These are phyloP conservation scores for Teratosphaeria zuluensis DNA, from an alignment of 2,329 filamentous ascomycete species.

Conservation along the genomic window DNA sequence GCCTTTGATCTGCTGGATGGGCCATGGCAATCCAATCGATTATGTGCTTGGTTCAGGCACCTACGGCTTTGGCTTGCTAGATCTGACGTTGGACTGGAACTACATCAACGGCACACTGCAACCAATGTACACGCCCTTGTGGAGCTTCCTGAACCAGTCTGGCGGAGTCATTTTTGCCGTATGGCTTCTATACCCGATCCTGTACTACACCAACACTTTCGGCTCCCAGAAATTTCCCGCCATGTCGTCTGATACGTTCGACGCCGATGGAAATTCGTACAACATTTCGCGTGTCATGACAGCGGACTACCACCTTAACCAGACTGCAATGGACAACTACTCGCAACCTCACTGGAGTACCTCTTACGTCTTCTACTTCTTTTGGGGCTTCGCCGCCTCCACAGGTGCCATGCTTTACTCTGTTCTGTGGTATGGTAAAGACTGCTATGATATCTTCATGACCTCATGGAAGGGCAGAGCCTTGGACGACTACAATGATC, in stretches of 20 bases:
- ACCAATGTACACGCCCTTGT: conserved; percentile 9
- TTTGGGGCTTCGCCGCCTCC: conserved; percentile 27
- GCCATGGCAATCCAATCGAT: conserved; percentile 24
- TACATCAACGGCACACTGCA: conserved; percentile 6
- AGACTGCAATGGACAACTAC: conserved; percentile 15
- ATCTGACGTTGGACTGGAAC: conserved; percentile 23
- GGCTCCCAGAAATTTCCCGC: conserved; percentile 57
- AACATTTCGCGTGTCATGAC: conserved; percentile 73
- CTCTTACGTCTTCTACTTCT: conserved; percentile 26
- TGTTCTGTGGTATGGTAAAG: conserved; percentile 21
- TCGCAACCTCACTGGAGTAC: conserved; percentile 20
- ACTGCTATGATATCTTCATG: conserved; percentile 7
- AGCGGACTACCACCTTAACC: conserved; percentile 41
- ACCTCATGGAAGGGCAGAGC: conserved; percentile 12
- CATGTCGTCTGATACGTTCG: conserved; percentile 58
- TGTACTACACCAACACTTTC: conserved; percentile 74
- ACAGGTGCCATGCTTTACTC: conserved; percentile 24
- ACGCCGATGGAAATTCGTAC: conserved; percentile 72
- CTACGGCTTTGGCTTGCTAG: conserved; percentile 25
- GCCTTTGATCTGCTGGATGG: conserved; percentile 24
- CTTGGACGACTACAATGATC: conserved; percentile 19
- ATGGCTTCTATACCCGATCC: conserved; percentile 50
- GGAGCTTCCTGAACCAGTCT: conserved; percentile 46
- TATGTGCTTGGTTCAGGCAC: conserved; percentile 23
- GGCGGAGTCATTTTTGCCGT: conserved; percentile 35